Conservation (phyloP, 257 asterid species). For the Dorcoceras hygrometricum region DNA sequence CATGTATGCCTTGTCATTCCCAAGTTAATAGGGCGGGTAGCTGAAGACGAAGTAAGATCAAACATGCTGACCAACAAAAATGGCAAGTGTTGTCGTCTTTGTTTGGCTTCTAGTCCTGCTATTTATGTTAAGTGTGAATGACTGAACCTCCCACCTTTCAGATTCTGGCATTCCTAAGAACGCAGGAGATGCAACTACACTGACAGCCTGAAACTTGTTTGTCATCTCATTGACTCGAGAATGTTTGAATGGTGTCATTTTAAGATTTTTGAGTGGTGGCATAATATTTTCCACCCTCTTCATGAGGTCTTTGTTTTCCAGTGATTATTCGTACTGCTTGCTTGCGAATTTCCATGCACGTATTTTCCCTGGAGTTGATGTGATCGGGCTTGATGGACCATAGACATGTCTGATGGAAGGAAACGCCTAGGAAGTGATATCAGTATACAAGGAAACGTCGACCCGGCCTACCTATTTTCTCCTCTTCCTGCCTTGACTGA, state of each 20-base stretch:
- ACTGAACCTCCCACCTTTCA: not conserved
- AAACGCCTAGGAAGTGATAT: constrained; percentile 83
- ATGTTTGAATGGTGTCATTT: not conserved
- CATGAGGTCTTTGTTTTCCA: not conserved
- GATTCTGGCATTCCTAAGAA: not conserved
- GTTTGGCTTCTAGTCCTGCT: not conserved
- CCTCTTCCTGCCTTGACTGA: constrained; percentile 72
- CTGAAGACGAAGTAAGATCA: not conserved
- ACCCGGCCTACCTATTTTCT: constrained; percentile 77
- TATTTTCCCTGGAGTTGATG: not conserved
- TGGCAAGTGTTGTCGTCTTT: no score
- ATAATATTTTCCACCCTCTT: not conserved
- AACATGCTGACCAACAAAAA: not conserved
- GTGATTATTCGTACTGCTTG: not conserved
- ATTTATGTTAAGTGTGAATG: not conserved
- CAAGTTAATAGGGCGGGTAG: not conserved
- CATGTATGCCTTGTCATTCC: not conserved
- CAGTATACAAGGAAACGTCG: no score
- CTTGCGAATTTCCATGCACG: not conserved
- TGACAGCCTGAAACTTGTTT: not conserved
- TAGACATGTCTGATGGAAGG: no score
- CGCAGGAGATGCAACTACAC: not conserved
- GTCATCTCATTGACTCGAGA: not conserved
- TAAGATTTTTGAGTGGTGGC: not conserved
- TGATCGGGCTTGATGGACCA: no score